Evolutionary conservation across 495 filamentous ascomycete species (phyloP).

Genomic region (Penicillium paradoxum): DNA sequence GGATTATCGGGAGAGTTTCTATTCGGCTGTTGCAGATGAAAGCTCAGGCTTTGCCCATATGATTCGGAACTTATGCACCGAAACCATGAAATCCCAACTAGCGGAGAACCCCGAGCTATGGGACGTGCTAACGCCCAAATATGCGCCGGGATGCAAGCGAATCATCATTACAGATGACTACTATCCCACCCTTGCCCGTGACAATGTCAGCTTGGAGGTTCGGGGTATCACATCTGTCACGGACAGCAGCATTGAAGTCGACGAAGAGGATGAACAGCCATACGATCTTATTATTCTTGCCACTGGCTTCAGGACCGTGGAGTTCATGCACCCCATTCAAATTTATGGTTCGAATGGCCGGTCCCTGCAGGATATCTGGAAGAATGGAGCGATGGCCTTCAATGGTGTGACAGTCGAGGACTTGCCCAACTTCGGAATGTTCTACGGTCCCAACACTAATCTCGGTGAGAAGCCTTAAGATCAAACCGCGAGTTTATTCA

Average conservation of each 20-base stretch:
- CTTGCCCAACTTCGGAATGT: conserved; percentile 55
- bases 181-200: conserved; percentile 40
- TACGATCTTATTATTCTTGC: conserved; percentile 52
- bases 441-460: conserved; percentile 56
- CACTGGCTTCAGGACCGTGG: conserved; percentile 51
- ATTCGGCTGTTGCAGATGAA: conserved; percentile 33
- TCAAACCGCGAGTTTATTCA: background rate
- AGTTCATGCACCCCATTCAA: conserved; percentile 52
- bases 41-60: conserved; percentile 29
- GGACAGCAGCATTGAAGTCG: conserved; percentile 39
- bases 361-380: conserved; percentile 46
- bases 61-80: conserved; percentile 25
- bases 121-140: conserved; percentile 46
- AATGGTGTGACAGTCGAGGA: conserved; percentile 44
- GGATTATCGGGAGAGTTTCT: conserved; percentile 44
- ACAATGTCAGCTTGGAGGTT: conserved; percentile 49
- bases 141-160: conserved; percentile 52
- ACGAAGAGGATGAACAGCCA: conserved; percentile 31
- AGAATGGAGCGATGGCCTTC: conserved; percentile 39
- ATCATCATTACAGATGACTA: conserved; percentile 53
- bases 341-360: conserved; percentile 42
- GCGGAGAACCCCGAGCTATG: conserved; percentile 42
- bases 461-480: conserved; percentile 28
- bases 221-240: conserved; percentile 39
- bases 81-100: conserved; percentile 32